Percentiles rank a stretch among this genome's conserved stretches.
Conservation (phyloP, 768 basidiomycete species). For the Dentipellis sp. region DNA sequence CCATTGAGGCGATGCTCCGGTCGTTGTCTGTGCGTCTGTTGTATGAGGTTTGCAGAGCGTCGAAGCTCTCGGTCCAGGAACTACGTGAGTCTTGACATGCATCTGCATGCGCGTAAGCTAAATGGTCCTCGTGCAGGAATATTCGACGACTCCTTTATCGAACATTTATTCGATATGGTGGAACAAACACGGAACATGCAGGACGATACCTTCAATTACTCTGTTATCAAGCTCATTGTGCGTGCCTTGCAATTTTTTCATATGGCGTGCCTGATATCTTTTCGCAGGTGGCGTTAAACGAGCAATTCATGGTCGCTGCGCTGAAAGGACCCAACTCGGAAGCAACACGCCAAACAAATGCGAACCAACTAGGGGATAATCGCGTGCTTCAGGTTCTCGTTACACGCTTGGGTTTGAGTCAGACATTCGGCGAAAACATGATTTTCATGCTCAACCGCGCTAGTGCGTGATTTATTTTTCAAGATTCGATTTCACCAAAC, state of each 20-base stretch:
- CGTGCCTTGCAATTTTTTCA: slow-evolving; percentile 19
- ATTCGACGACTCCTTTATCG: slow-evolving; percentile 80
- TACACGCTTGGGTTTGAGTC: slow-evolving; percentile 75
- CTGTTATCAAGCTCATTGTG: slow-evolving; percentile 90
- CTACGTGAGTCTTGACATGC: slow-evolving; percentile 43
- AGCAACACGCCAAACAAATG: slow-evolving; percentile 10
- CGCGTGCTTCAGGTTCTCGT: slow-evolving; percentile 77
- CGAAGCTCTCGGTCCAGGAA: slow-evolving; percentile 70
- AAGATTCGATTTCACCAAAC: background rate
- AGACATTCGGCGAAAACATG: slow-evolving; percentile 96
- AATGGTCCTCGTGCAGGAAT: slow-evolving; percentile 36
- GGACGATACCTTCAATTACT: slow-evolving; percentile 92
- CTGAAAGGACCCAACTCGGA: slow-evolving; percentile 22
- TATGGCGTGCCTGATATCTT: slow-evolving; percentile 5
- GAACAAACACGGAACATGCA: slow-evolving; percentile 83
- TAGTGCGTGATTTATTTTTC: slow-evolving; percentile 39
- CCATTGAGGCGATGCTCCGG: slow-evolving; percentile 80
- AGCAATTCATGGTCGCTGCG: slow-evolving; percentile 96
- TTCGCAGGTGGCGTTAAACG: slow-evolving; percentile 79
- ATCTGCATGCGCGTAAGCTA: background rate
- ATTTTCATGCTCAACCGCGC: slow-evolving; percentile 99
- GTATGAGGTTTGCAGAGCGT: slow-evolving; percentile 91
- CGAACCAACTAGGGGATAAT: slow-evolving; percentile 47
- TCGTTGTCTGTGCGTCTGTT: slow-evolving; percentile 63
- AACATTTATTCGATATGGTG: slow-evolving; percentile 85